Conservation (phyloP, 2,329 filamentous ascomycete genomes). For the Drechslera avenae region DNA sequence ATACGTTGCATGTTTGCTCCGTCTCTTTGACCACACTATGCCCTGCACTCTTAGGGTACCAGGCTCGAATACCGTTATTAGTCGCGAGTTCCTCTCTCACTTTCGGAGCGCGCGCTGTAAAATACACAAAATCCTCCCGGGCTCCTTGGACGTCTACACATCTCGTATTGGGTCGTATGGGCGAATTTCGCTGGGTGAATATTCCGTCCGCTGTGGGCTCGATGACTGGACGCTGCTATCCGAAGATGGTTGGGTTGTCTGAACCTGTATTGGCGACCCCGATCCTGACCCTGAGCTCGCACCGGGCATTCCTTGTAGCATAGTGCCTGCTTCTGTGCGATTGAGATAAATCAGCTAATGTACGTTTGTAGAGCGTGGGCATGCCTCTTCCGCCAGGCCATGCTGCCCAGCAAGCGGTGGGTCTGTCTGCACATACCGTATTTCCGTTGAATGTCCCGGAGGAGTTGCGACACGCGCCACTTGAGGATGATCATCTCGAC, state of each 20-base stretch:
- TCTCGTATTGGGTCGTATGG: slow-evolving; percentile 47
- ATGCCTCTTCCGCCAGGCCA: slow-evolving; percentile 21
- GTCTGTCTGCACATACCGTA: slow-evolving; percentile 41
- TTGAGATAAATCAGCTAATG: slow-evolving; percentile 38
- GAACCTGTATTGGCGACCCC: slow-evolving; percentile 37
- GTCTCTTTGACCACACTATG: slow-evolving; percentile 9
- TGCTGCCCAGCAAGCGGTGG: slow-evolving; percentile 24
- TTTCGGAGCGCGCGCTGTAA: slow-evolving; percentile 20
- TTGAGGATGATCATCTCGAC: slow-evolving; percentile 48
- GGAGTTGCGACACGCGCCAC: slow-evolving; percentile 45
- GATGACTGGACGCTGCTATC: slow-evolving; percentile 36
- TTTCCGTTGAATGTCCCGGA: slow-evolving; percentile 45
- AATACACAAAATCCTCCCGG: slow-evolving; percentile 26
- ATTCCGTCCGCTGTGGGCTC: slow-evolving; percentile 39
- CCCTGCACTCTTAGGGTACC: slow-evolving; percentile 27
- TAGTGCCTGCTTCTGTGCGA: slow-evolving; percentile 45
- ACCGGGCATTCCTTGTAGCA: slow-evolving; percentile 40
- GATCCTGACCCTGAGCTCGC: slow-evolving; percentile 24
- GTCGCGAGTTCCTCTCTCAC: slow-evolving; percentile 18
- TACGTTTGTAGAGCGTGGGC: slow-evolving; percentile 26
- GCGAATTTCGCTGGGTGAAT: slow-evolving; percentile 42
- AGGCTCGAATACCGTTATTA: slow-evolving; percentile 22
- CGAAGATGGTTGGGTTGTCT: slow-evolving; percentile 33
- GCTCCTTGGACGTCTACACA: slow-evolving; percentile 30
- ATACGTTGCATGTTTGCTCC: slow-evolving; percentile 7